These are phyloP conservation scores for Eucalyptus polybractea DNA, from an alignment of 345 rosid species.

Conservation along the genomic window DNA sequence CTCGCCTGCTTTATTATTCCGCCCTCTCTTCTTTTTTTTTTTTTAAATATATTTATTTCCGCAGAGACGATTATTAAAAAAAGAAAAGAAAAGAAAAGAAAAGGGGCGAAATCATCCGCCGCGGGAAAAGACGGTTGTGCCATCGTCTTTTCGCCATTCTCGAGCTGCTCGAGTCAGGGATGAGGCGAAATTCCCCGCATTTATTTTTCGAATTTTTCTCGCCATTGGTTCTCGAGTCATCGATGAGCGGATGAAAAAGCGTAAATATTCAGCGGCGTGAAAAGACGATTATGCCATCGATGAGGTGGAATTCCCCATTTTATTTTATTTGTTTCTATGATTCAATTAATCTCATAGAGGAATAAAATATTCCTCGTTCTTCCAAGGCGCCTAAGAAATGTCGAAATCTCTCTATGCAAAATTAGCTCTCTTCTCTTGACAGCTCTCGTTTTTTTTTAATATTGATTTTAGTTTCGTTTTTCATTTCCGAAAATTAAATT, in stretches of 20 bases:
- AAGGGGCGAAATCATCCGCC: background rate
- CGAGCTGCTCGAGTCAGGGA: background rate
- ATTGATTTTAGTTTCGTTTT: background rate
- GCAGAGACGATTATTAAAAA: background rate
- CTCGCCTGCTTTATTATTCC: background rate
- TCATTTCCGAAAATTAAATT: background rate
- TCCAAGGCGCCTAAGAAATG: background rate
- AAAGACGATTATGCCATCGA: background rate
- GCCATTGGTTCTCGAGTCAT: background rate
- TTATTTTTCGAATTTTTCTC: background rate
- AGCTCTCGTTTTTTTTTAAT: background rate
- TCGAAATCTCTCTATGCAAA: background rate
- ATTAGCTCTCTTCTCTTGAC: background rate
- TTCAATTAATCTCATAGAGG: background rate
- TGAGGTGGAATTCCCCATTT: background rate
- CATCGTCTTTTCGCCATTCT: background rate
- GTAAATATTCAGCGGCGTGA: background rate
- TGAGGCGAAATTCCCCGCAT: background rate
- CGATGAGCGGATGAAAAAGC: background rate
- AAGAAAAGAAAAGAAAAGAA: background rate
- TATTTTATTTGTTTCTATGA: background rate
- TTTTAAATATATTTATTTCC: background rate
- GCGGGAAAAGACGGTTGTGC: background rate
- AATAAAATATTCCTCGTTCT: background rate
- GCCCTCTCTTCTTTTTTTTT: background rate